phyloP scores from a whole-genome alignment of 108 stramenopile genomes.

The Nitzschia sp. region DNA sequence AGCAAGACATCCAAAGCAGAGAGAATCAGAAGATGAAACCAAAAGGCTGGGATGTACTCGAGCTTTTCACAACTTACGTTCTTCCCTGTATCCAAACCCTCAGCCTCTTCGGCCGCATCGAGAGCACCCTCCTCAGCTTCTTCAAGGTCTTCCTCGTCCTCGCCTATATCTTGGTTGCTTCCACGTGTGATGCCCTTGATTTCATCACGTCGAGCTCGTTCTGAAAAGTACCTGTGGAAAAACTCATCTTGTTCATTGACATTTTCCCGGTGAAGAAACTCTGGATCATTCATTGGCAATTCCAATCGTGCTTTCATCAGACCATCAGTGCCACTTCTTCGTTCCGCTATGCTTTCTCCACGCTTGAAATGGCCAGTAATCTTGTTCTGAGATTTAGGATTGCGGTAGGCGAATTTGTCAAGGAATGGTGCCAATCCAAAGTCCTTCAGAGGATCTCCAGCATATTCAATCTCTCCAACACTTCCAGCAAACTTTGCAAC shows the following conservation, averaged over 20 bases:
- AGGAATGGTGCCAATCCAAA: constrained; percentile 92
- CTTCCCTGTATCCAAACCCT: constrained; percentile 23
- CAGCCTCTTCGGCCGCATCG: constrained; percentile 57
- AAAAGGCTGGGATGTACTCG: too few relatives aligned
- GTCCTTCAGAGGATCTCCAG: constrained; percentile 94
- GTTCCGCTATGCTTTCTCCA: constrained; percentile 54
- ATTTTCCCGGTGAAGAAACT: constrained; percentile 52
- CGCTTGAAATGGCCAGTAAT: constrained; percentile 35
- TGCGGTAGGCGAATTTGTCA: constrained; percentile 98
- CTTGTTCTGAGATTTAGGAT: constrained; percentile 84
- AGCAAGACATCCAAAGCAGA: neutral
- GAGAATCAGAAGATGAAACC: neutral
- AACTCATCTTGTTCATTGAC: constrained; percentile 82
- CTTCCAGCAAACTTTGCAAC: constrained; percentile 81
- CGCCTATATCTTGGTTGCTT: constrained; percentile 34
- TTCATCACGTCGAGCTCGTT: constrained; percentile 81
- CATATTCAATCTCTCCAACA: constrained; percentile 71
- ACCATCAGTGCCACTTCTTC: constrained; percentile 44
- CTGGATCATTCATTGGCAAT: constrained; percentile 84
- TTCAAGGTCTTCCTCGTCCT: constrained; percentile 60
- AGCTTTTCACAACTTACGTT: constrained; percentile 17
- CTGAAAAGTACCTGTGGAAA: constrained; percentile 91
- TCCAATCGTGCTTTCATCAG: constrained; percentile 28
- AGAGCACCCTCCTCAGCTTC: constrained; percentile 43
- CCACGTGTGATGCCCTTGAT: constrained; percentile 70